phyloP scores from a whole-genome alignment of 352 stramenopile species.

The Globisporangium uncinulatum region DNA sequence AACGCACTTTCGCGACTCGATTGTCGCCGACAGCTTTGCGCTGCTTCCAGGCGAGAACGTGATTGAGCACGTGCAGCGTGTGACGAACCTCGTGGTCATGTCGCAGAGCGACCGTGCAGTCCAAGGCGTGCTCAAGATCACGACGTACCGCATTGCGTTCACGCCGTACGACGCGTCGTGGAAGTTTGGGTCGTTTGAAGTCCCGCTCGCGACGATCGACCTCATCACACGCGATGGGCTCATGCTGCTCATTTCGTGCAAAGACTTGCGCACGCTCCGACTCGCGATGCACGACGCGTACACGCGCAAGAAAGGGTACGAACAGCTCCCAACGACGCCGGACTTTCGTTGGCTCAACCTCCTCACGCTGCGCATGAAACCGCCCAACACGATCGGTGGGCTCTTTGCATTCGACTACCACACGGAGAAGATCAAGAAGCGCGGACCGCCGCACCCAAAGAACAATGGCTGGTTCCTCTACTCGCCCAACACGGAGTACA shows the following conservation, averaged over 20 bases:
- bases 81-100: conserved; percentile 84
- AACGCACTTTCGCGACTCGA: conserved; percentile 35
- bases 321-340: conserved; percentile 66
- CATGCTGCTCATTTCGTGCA: conserved; percentile 78
- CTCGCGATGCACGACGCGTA: conserved; percentile 85
- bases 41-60: conserved; percentile 63
- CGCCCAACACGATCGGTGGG: conserved; percentile 60
- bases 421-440: conserved; percentile 52
- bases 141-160: conserved; percentile 78
- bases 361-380: conserved; percentile 74
- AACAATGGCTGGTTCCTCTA: conserved; percentile 83
- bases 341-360: conserved; percentile 79
- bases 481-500: conserved; percentile 76
- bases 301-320: conserved; percentile 74
- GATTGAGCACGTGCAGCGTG: conserved; percentile 75
- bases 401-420: conserved; percentile 85
- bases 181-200: conserved; percentile 82
- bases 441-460: conserved; percentile 28
- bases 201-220: conserved; percentile 73
- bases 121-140: conserved; percentile 83
- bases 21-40: conserved; percentile 57
- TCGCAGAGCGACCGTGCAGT: conserved; percentile 75
- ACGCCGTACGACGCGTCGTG: conserved; percentile 80
- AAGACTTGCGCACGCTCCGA: conserved; percentile 73
- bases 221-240: conserved; percentile 72